Evolutionary conservation across 2,329 filamentous ascomycete genomes (phyloP).

Genomic region (Microsporum audouinii): DNA sequence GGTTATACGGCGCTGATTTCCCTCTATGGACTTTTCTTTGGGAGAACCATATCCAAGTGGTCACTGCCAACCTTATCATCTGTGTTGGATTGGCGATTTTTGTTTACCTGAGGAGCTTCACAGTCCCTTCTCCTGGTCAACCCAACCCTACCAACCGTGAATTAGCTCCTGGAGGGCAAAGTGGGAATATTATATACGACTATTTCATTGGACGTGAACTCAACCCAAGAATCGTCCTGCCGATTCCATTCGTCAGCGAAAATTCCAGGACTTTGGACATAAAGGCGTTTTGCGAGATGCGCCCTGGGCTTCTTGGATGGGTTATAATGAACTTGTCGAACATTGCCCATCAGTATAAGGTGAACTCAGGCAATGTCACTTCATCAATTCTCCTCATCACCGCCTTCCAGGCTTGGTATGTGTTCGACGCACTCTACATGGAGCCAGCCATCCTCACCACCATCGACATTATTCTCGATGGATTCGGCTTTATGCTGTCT

Average conservation of each 20-base stretch:
- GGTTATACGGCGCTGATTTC: conserved; percentile 67
- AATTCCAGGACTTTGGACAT: conserved; percentile 60
- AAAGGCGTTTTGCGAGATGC: conserved; percentile 78
- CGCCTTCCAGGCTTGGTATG: conserved; percentile 66
- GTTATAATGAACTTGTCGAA: conserved; percentile 74
- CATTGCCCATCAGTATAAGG: conserved; percentile 73
- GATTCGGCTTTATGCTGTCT: conserved; percentile 87
- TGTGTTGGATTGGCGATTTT: conserved; percentile 61
- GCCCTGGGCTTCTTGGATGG: conserved; percentile 87
- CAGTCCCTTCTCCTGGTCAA: conserved; percentile 50
- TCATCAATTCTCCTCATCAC: conserved; percentile 77
- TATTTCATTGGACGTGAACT: conserved; percentile 95
- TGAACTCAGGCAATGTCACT: conserved; percentile 66
- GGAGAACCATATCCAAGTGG: conserved; percentile 77
- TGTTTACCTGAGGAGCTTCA: conserved; percentile 73
- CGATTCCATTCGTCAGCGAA: conserved; percentile 61
- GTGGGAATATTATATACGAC: conserved; percentile 79
- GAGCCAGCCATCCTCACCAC: conserved; percentile 83
- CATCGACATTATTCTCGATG: conserved; percentile 86
- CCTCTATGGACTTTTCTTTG: conserved; percentile 85
- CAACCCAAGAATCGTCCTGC: conserved; percentile 62
- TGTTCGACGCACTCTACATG: conserved; percentile 75
- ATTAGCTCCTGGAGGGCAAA: conserved; percentile 68
- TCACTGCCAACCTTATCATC: conserved; percentile 73
- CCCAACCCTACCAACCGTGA: conserved; percentile 62